These are phyloP conservation scores for Camptophora hylomeconis DNA, from an alignment of 2,329 filamentous ascomycete species.

Conservation along the genomic window DNA sequence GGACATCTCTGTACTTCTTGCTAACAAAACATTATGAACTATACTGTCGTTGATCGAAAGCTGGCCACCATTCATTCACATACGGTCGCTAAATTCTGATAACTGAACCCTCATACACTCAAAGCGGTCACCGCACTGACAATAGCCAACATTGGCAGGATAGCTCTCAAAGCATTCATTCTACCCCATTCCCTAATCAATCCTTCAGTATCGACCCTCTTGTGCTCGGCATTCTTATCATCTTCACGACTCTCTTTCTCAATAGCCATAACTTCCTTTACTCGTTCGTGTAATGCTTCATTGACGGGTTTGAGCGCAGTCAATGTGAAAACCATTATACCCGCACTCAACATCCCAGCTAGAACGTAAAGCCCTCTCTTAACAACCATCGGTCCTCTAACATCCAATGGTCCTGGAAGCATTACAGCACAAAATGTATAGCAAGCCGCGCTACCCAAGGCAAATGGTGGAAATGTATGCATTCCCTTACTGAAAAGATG, in stretches of 20 bases:
- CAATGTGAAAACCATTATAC: slow-evolving; percentile 5
- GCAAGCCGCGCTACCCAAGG: slow-evolving; percentile 1
- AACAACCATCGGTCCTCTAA: background rate
- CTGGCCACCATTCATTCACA: no score
- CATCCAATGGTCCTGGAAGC: slow-evolving; percentile 1
- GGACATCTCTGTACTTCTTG: no score
- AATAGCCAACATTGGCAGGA: slow-evolving; percentile 3
- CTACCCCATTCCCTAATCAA: slow-evolving; percentile 5
- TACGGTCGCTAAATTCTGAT: no score
- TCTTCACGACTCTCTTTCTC: slow-evolving; percentile 1
- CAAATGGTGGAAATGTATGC: slow-evolving; percentile 3
- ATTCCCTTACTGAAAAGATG: slow-evolving; percentile 7
- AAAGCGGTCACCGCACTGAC: slow-evolving; percentile 1
- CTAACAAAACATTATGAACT: no score
- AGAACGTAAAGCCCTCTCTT: slow-evolving; percentile 3
- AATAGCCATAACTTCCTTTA: slow-evolving; percentile 1
- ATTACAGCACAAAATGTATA: slow-evolving; percentile 2
- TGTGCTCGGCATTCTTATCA: slow-evolving; percentile 3
- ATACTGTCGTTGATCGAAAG: no score
- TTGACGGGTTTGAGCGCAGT: slow-evolving; percentile 4
- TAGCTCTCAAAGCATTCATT: slow-evolving; percentile 4
- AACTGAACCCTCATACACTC: slow-evolving; percentile 1
- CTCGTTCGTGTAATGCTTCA: slow-evolving; percentile 3
- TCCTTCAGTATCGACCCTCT: slow-evolving; percentile 1
- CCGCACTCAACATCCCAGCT: slow-evolving; percentile 1